A percentile compares a stretch with the other conserved stretches of the same genome.
These are phyloP conservation scores for Sequoiadendron giganteum DNA, from an alignment of 75 land plant species.

Conservation along the genomic window DNA sequence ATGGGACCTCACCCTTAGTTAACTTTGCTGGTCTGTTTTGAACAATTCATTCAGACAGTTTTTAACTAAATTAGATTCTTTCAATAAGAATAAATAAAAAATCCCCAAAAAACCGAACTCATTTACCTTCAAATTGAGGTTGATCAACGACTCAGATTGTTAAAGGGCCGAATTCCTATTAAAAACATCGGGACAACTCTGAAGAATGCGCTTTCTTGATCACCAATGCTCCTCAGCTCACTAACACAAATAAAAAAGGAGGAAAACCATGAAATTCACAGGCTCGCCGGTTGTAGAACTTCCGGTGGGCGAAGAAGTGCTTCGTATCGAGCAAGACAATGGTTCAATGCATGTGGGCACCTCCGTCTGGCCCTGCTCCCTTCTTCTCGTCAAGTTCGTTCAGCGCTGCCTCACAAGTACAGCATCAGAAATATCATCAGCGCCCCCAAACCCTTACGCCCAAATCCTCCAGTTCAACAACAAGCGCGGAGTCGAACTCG, in stretches of 20 bases:
- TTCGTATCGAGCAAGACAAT: conserved; percentile 93
- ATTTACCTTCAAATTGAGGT: no score
- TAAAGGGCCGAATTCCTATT: no score
- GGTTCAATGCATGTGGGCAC: conserved; percentile 94
- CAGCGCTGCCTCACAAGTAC: conserved; percentile 45
- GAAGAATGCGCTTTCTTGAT: no score
- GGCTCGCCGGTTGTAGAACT: conserved; percentile 83
- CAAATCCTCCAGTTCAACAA: conserved; percentile 42
- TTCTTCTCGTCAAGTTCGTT: conserved; percentile 88
- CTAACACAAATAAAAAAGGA: background rate
- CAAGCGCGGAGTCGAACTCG: conserved; percentile 83
- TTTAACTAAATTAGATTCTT: no score
- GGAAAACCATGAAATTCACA: conserved; percentile 67
- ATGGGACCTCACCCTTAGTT: no score
- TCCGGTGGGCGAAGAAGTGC: conserved; percentile 36
- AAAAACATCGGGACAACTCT: no score
- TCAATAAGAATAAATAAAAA: no score
- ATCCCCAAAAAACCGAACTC: no score
- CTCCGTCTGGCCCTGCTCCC: conserved; percentile 98
- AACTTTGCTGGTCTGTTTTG: no score
- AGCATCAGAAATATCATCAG: background rate
- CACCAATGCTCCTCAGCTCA: no score
- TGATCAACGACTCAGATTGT: no score
- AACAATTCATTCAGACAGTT: no score
- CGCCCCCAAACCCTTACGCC: conserved; percentile 42